A percentile compares a stretch with the other conserved stretches of the same genome.
These are phyloP conservation scores for Lodderomyces metapsilosis DNA, from an alignment of 1,139 yeast species.

Conservation along the genomic window DNA sequence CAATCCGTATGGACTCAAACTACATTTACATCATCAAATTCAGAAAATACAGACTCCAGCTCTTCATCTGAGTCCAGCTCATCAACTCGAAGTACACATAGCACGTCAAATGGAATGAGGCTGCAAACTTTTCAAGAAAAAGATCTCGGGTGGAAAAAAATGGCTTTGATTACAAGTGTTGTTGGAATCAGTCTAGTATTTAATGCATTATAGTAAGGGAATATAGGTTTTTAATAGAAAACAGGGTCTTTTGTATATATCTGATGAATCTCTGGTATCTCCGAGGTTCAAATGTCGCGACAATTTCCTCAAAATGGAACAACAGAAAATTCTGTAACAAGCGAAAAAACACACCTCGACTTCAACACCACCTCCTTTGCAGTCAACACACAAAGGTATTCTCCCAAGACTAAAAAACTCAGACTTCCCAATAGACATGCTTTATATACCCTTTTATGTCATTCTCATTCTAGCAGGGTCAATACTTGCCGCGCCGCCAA, in stretches of 20 bases:
- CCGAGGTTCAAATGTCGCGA: not conserved
- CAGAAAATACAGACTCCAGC: not conserved
- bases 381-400: no score
- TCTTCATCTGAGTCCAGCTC: constrained; percentile 4
- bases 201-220: constrained; percentile 17
- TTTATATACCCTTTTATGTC: not conserved
- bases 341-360: no score
- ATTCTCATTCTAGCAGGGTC: not conserved
- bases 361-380: no score
- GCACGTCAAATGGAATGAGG: constrained; percentile 14
- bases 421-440: no score
- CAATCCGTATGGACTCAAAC: constrained; percentile 33
- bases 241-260: not conserved
- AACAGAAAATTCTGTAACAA: no score
- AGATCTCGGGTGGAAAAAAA: constrained; percentile 20
- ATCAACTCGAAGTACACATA: constrained; percentile 2
- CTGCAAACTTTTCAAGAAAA: constrained; percentile 10
- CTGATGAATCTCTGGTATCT: not conserved
- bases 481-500: constrained; percentile 4
- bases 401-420: no score
- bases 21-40: constrained; percentile 11
- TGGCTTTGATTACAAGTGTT: constrained; percentile 18
- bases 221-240: not conserved
- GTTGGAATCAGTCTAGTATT: constrained; percentile 19
- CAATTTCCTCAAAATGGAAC: not conserved